Percentiles rank a stretch among this genome's conserved stretches.
phyloP scores from a whole-genome alignment of 2,329 filamentous ascomycete genomes.

The Fusarium algeriense region DNA sequence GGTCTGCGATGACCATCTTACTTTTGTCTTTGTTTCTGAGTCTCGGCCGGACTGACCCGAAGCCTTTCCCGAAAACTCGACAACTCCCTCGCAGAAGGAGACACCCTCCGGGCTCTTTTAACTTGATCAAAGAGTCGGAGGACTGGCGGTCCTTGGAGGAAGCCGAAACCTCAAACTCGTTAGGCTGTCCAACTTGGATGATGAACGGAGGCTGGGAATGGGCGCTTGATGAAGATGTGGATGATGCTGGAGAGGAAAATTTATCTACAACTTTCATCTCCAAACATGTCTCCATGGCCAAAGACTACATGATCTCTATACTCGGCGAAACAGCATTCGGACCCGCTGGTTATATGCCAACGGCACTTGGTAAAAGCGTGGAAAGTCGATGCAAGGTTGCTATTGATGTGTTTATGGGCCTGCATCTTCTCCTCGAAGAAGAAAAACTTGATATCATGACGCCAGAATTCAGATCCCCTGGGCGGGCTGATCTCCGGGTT shows the following conservation, averaged over 20 bases:
- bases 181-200: conserved; percentile 68
- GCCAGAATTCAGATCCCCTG: conserved; percentile 58
- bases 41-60: conserved; percentile 59
- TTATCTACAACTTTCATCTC: conserved; percentile 59
- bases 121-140: conserved; percentile 53
- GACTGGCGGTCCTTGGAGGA: conserved; percentile 64
- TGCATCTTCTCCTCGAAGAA: conserved; percentile 92
- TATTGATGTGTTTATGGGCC: conserved; percentile 76
- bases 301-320: conserved; percentile 72
- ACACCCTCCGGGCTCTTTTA: conserved; percentile 53
- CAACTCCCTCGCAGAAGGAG: conserved; percentile 50
- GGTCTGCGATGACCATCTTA: conserved; percentile 75
- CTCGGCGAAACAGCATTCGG: conserved; percentile 68
- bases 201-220: conserved; percentile 77
- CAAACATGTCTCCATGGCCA: conserved; percentile 68
- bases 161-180: conserved; percentile 61
- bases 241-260: conserved; percentile 46
- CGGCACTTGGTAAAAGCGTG: conserved; percentile 63
- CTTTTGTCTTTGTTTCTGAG: conserved; percentile 74
- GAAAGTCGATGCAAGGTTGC: conserved; percentile 71
- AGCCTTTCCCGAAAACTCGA: conserved; percentile 42
- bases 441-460: conserved; percentile 79
- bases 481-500: conserved; percentile 70
- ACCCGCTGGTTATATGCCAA: conserved; percentile 73
- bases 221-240: conserved; percentile 69